Percentiles rank a stretch among this genome's conserved stretches.
phyloP scores from a whole-genome alignment of 1,284 basidiomycete species.

The Sporisorium reilianum region DNA sequence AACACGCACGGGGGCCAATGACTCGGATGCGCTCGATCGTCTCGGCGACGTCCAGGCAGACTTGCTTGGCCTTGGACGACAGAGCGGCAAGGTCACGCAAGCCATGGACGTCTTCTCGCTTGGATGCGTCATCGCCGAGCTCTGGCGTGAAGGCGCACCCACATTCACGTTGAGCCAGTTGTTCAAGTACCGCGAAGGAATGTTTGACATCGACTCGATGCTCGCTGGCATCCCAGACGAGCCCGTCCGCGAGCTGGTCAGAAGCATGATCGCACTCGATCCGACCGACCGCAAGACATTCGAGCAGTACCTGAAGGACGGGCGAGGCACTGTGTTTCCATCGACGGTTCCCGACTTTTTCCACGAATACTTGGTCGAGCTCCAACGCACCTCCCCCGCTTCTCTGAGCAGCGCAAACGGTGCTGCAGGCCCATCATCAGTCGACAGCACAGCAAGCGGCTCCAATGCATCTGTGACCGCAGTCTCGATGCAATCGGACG shows the following conservation, averaged over 20 bases:
- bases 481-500: slow-evolving; percentile 36
- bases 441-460: slow-evolving; percentile 26
- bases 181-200: slow-evolving; percentile 91
- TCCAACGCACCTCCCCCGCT: slow-evolving; percentile 74
- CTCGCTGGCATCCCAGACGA: slow-evolving; percentile 83
- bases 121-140: slow-evolving; percentile 94
- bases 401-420: slow-evolving; percentile 5
- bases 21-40: slow-evolving; percentile 18
- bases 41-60: slow-evolving; percentile 46
- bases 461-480: slow-evolving; percentile 46
- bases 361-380: slow-evolving; percentile 85
- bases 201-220: slow-evolving; percentile 81
- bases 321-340: slow-evolving; percentile 82
- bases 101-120: slow-evolving; percentile 97
- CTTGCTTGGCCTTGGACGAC: slow-evolving; percentile 69
- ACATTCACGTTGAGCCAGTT: slow-evolving; percentile 94
- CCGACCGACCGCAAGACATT: slow-evolving; percentile 83
- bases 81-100: slow-evolving; percentile 87
- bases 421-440: slow-evolving; percentile 14
- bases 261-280: slow-evolving; percentile 88
- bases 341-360: slow-evolving; percentile 94
- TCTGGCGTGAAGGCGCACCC: slow-evolving; percentile 93
- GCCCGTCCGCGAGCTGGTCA: slow-evolving; percentile 80
- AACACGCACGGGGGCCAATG: not conserved
- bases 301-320: slow-evolving; percentile 82